Evolutionary conservation across 805 yeast species (phyloP).

Genomic region (Priceomyces castillae): DNA sequence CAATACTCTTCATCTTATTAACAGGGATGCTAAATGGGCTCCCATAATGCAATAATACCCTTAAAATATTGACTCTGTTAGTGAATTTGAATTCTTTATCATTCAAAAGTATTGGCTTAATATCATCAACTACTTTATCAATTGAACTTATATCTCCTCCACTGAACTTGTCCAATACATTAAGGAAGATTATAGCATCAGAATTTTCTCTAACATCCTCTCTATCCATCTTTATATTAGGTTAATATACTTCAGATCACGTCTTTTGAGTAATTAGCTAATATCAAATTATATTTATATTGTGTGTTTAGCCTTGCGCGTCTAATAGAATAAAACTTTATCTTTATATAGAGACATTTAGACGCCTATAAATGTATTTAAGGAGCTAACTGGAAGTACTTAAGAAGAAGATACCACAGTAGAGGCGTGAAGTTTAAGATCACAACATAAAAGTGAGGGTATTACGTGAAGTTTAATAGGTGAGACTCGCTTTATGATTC

Average conservation of each 20-base stretch:
- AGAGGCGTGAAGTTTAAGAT: too few relatives aligned
- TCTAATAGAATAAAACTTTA: not conserved
- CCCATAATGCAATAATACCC: conserved; percentile 6
- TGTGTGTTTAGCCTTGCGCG: not conserved
- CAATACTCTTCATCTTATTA: not conserved
- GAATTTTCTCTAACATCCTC: not conserved
- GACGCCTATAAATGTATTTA: too few relatives aligned
- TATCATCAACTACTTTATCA: not conserved
- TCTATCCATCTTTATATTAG: not conserved
- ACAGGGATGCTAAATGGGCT: conserved; percentile 6
- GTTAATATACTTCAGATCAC: too few relatives aligned
- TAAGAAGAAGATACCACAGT: too few relatives aligned
- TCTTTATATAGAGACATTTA: not conserved
- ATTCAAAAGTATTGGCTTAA: conserved; percentile 2
- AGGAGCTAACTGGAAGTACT: too few relatives aligned
- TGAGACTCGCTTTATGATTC: not conserved
- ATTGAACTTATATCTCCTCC: not conserved
- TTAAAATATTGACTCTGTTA: conserved; percentile 6
- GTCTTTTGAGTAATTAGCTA: too few relatives aligned
- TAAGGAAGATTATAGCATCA: conserved; percentile 6
- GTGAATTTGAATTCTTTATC: not conserved
- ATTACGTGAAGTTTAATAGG: not conserved
- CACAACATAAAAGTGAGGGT: too few relatives aligned
- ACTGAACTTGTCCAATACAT: not conserved
- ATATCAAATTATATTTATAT: too few relatives aligned